A percentile compares a stretch with the other conserved stretches of the same genome.
These are phyloP conservation scores for Laguncularia racemosa DNA, from an alignment of 345 rosid genomes.

Conservation along the genomic window DNA sequence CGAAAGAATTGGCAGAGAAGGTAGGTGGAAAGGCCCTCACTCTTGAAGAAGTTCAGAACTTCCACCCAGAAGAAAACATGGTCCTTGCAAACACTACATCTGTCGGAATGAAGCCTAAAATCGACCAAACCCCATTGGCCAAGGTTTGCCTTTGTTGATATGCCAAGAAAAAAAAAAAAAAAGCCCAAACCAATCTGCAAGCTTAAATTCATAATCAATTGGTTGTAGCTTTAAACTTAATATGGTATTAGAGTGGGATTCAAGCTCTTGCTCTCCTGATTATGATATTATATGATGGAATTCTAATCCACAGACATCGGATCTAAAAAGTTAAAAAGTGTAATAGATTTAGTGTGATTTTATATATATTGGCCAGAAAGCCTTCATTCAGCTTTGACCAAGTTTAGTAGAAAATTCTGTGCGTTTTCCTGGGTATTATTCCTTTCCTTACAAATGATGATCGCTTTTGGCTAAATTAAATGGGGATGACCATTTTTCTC, in stretches of 20 bases:
- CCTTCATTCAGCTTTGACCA: too few relatives aligned
- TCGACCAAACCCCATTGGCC: conserved; percentile 29
- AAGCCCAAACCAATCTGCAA: too few relatives aligned
- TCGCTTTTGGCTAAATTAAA: background rate
- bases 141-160: conserved; percentile 13
- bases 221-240: background rate
- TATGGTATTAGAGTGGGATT: background rate
- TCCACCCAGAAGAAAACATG: conserved; percentile 42
- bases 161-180: too few relatives aligned
- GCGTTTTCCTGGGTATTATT: background rate
- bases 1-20: conserved; percentile 34
- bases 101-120: conserved; percentile 32
- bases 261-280: background rate
- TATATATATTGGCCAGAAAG: too few relatives aligned
- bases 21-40: conserved; percentile 35
- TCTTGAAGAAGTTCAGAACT: conserved; percentile 29
- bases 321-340: too few relatives aligned
- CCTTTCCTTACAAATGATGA: too few relatives aligned
- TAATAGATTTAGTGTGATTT: too few relatives aligned
- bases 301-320: too few relatives aligned
- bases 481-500: background rate
- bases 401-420: background rate
- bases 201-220: too few relatives aligned
- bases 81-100: conserved; percentile 45
- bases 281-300: background rate